Conservation (phyloP, 2,329 filamentous ascomycete species). For the Aspergillus phoenicis region DNA sequence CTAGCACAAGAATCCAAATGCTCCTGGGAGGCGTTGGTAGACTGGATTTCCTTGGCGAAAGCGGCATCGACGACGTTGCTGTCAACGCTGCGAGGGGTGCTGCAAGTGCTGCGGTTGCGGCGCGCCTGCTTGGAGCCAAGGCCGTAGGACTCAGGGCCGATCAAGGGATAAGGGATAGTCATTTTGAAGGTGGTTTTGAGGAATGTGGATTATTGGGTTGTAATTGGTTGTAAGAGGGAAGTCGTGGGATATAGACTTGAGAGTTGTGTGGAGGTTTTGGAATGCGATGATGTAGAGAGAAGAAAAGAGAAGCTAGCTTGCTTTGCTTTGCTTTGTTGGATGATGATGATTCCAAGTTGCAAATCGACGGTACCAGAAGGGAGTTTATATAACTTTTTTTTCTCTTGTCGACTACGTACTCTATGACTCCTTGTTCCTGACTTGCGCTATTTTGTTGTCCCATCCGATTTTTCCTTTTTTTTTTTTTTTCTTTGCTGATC, state of each 20-base stretch:
- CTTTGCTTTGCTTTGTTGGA: neutral
- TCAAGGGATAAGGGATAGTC: slow-evolving; percentile 3
- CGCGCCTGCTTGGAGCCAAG: neutral
- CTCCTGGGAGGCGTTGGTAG: neutral
- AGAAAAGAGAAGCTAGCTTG: neutral
- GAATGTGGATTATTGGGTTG: neutral
- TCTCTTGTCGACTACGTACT: too few relatives aligned
- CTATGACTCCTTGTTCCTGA: neutral
- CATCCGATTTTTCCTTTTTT: too few relatives aligned
- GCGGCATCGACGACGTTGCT: neutral
- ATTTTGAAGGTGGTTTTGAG: neutral
- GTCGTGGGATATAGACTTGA: neutral
- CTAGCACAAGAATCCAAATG: neutral
- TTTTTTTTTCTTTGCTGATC: neutral
- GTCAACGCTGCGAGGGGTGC: neutral
- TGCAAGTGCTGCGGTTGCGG: neutral
- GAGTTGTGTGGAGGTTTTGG: neutral
- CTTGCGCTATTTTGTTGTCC: too few relatives aligned
- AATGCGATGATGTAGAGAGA: neutral
- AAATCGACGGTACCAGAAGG: neutral
- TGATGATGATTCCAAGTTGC: neutral
- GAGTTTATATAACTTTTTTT: neutral
- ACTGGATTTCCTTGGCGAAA: neutral
- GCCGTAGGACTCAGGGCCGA: slow-evolving; percentile 3
- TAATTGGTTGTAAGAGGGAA: neutral